phyloP scores from a whole-genome alignment of 2,329 filamentous ascomycete genomes.

The Pseudogymnoascus sp. region DNA sequence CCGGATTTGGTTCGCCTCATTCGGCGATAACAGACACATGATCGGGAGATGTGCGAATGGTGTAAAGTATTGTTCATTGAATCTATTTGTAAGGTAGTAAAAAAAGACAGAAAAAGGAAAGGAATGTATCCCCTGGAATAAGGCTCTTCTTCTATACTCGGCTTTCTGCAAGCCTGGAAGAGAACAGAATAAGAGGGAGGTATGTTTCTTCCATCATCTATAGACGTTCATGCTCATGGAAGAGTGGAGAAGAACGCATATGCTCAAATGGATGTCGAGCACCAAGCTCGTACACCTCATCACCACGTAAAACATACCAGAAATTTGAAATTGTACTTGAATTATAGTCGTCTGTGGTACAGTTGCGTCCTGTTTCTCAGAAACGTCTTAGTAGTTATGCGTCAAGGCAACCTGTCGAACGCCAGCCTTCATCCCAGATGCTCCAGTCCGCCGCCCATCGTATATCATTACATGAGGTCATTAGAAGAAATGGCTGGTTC shows the following conservation, averaged over 20 bases:
- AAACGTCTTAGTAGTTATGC: too few relatives aligned
- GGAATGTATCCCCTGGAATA: constrained; percentile 23
- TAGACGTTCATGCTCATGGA: constrained; percentile 28
- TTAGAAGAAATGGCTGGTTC: constrained; percentile 12
- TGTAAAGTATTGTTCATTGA: constrained; percentile 2
- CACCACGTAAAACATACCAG: not conserved
- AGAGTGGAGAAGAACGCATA: constrained; percentile 28
- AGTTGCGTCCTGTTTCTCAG: not conserved
- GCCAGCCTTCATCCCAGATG: constrained; percentile 13
- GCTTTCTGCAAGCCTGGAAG: constrained; percentile 10
- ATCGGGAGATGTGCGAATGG: not conserved
- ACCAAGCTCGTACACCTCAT: not conserved
- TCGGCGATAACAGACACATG: not conserved
- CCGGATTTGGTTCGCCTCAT: not conserved
- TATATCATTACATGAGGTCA: constrained; percentile 7
- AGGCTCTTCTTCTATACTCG: constrained; percentile 17
- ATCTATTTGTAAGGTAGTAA: constrained; percentile 1
- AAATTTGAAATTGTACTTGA: not conserved
- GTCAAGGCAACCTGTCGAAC: not conserved
- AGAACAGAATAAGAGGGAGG: constrained; percentile 22
- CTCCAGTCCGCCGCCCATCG: not conserved
- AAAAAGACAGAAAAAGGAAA: not conserved
- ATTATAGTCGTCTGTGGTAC: constrained; percentile 1
- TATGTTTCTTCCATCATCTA: constrained; percentile 28
- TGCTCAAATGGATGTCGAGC: constrained; percentile 27